Percentiles rank a stretch among this genome's conserved stretches.
These are phyloP conservation scores for Alternaria sp. DNA, from an alignment of 2,329 filamentous ascomycete species.

Conservation along the genomic window DNA sequence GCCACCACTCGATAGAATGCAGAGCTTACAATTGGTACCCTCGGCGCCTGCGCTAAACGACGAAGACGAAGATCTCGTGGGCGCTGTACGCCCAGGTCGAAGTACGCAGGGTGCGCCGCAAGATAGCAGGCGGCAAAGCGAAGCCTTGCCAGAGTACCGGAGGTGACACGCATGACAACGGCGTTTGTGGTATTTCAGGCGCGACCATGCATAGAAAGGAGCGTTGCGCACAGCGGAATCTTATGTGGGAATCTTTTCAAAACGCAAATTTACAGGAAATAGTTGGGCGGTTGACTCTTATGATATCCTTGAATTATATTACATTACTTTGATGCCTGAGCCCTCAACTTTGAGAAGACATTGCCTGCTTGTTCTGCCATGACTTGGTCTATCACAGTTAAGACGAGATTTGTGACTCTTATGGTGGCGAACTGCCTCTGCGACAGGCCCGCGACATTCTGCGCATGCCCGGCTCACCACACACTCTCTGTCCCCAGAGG, in stretches of 20 bases:
- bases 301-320: background rate
- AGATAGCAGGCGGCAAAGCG: constrained; percentile 23
- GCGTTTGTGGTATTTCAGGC: constrained; percentile 2
- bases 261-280: background rate
- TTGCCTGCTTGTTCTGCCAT: background rate
- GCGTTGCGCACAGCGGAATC: background rate
- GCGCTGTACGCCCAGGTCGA: constrained; percentile 30
- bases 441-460: background rate
- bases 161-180: constrained; percentile 21
- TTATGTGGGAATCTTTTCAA: background rate
- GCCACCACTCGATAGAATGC: constrained; percentile 19
- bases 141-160: constrained; percentile 41
- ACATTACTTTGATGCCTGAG: background rate
- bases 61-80: constrained; percentile 42
- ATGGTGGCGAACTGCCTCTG: background rate
- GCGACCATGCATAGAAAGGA: background rate
- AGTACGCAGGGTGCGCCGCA: constrained; percentile 7
- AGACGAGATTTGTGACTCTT: background rate
- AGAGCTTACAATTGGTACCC: constrained; percentile 23
- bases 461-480: background rate
- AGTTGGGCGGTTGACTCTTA: background rate
- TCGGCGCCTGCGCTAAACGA: constrained; percentile 44
- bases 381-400: background rate
- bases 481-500: background rate
- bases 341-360: background rate